Base-by-base conservation (phyloP, 306 rosid genomes). In the Corylus americana region DNA sequence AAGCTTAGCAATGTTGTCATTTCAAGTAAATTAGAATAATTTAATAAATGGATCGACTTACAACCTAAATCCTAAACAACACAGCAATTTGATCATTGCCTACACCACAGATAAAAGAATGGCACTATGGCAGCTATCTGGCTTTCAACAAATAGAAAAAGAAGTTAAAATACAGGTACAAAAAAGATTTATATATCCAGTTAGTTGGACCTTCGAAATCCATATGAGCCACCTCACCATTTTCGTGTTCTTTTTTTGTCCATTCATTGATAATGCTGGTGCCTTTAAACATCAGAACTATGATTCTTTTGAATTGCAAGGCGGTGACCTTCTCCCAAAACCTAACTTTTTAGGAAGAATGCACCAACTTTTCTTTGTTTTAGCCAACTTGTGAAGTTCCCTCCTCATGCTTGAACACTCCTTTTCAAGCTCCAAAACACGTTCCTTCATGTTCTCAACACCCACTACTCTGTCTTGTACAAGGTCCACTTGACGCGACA, bases 341-440 rank as follows among this genome's bases (percentile, higher is more conserved):
- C 97, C 92, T 67, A 94, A 80, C 55, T 81, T 79, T 76, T 74
- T 90, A 51, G 94, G 91, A 74, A 92, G 83, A 85, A 90, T 77
- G 78, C 45, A 44, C 98, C 97, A 94, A 62, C 91, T 84, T 14
- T 87, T 85, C 85, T 89, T 92, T 16, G 91, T 86, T 90, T 89
- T 94, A 68, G 81, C 90, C 82, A 92, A 75, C 84, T 89, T 92
- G 18, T 89, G 88, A 61, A 94, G 76, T 71, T 92, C 96, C 81
- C 83, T 81, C 47, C 88, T 90, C 96, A 94, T 92, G 87, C 84
- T 80, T 83, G 81, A 71, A 75, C 91, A 90, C 78, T 94, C 98
- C 35, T 90, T 92, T 87, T 92, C 97, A 18, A 94, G 93, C 81
- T 92, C 96, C 1, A 78, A 70, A 39, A 92, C 90, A 42, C 90